Base-by-base conservation (phyloP, 768 basidiomycete genomes). In the Pulveroboletus sp. region DNA sequence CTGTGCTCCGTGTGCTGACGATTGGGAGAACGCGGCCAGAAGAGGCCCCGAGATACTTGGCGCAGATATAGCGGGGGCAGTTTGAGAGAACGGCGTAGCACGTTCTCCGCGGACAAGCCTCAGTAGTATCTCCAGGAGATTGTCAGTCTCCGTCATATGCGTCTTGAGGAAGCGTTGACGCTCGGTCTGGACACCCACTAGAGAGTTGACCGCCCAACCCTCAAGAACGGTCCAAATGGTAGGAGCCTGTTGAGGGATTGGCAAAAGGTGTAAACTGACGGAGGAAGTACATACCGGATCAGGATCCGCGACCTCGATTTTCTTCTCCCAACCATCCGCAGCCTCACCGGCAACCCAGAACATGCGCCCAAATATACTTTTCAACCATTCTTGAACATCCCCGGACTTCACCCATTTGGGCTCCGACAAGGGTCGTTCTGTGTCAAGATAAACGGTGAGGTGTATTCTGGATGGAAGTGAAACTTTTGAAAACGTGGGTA, bases 321-420 rank as follows among this genome's bases (percentile, higher is more conserved):
- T 95, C 71, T 86, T 92, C 69, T 89, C 87, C 96, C 96, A 99
- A 8, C 89, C 87, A 55, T 86, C 86, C n/a, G 84, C 82, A 11
- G 84, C 86, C 46, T 88, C 86, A 6, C 85, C 86, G 26, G 86
- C 79, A 40, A 86, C 84, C 86, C 86, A 89, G 62, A 89, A 89
- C 84, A 88, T 88, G 33, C 87, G 75, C 3, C 89, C 89, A 67
- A 91, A 88, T 77, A 90, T 89, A 59, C 80, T 89, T 67, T 82
- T 82, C 59, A 91, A 71, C 94, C 94, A 98, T 35, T 93, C 93
- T 59, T 95, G 91, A 21, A 94, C 81, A 63, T 94, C 89, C 28
- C 95, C 95, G 8, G 87, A 86, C 68, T 93, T 91, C 33, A 93
- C 92, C 96, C 95, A 99, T 66, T 92, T 89, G 7, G 96, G 93